phyloP scores from a whole-genome alignment of 352 stramenopile species.

The Achlya hypogyna region DNA sequence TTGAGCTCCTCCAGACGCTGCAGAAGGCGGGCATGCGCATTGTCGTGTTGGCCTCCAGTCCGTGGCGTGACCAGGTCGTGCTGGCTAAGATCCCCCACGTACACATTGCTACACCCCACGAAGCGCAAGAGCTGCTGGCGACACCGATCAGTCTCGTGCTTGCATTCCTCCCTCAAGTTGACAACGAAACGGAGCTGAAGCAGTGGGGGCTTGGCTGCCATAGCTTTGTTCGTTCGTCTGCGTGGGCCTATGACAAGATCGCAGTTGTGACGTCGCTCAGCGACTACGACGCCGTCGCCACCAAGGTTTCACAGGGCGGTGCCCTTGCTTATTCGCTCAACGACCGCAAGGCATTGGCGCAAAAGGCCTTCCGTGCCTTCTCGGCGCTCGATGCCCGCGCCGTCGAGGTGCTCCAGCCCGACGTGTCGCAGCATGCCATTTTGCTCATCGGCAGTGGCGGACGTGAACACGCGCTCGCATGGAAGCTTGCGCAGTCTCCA shows the following conservation, averaged over 20 bases:
- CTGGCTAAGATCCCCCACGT: conserved; percentile 68
- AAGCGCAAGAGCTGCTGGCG: conserved; percentile 58
- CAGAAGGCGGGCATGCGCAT: conserved; percentile 48
- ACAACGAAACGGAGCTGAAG: conserved; percentile 37
- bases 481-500: conserved; percentile 84
- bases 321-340: conserved; percentile 56
- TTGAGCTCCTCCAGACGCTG: conserved; percentile 28
- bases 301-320: conserved; percentile 54
- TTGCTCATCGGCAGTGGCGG: conserved; percentile 90
- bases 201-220: conserved; percentile 65
- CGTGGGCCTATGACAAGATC: conserved; percentile 84
- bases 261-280: conserved; percentile 61
- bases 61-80: conserved; percentile 46
- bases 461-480: conserved; percentile 92
- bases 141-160: conserved; percentile 65
- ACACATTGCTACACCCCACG: conserved; percentile 41
- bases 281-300: conserved; percentile 40
- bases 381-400: conserved; percentile 61
- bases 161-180: conserved; percentile 35
- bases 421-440: conserved; percentile 70
- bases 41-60: conserved; percentile 44
- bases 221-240: conserved; percentile 70
- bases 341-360: conserved; percentile 53
- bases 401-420: conserved; percentile 35
- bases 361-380: conserved; percentile 77